Evolutionary conservation across 352 stramenopile genomes (phyloP).

Genomic region (Globisporangium orthogonon): DNA sequence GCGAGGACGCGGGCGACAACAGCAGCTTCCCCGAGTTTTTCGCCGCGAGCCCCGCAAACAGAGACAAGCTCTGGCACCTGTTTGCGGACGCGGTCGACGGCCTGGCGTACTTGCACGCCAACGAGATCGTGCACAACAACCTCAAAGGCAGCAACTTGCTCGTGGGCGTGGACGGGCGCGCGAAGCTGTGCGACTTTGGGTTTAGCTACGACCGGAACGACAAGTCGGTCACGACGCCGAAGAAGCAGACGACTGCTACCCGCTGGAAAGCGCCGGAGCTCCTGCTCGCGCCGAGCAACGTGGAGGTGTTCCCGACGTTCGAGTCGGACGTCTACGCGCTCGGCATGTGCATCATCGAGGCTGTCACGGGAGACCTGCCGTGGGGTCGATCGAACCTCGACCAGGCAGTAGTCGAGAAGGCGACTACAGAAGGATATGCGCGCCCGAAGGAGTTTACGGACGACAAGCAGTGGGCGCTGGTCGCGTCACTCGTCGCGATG

Average conservation of each 20-base stretch:
- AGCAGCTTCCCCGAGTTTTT: slow-evolving; percentile 38
- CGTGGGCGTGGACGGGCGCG: slow-evolving; percentile 18
- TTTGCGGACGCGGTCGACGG: slow-evolving; percentile 39
- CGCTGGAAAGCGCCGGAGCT: slow-evolving; percentile 23
- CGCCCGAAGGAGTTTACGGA: not conserved
- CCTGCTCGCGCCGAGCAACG: not conserved
- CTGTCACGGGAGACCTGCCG: slow-evolving; percentile 24
- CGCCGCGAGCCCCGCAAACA: slow-evolving; percentile 3
- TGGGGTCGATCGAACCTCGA: slow-evolving; percentile 23
- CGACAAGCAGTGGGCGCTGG: not conserved
- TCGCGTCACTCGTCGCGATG: not conserved
- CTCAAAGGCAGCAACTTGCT: slow-evolving; percentile 54
- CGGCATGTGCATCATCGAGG: slow-evolving; percentile 40
- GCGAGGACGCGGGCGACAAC: slow-evolving; percentile 24
- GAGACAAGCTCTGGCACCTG: slow-evolving; percentile 14
- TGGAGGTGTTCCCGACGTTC: slow-evolving; percentile 8
- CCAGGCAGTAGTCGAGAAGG: slow-evolving; percentile 13
- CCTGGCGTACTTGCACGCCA: slow-evolving; percentile 46
- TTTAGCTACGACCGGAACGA: slow-evolving; percentile 14
- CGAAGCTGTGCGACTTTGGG: slow-evolving; percentile 23
- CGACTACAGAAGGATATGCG: slow-evolving; percentile 8
- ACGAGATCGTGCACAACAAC: slow-evolving; percentile 74
- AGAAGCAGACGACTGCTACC: slow-evolving; percentile 9
- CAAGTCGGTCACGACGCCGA: not conserved
- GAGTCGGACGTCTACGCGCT: slow-evolving; percentile 26